Evolutionary conservation across 129 eudicot species (phyloP).

Genomic region (Artemisia annua): DNA sequence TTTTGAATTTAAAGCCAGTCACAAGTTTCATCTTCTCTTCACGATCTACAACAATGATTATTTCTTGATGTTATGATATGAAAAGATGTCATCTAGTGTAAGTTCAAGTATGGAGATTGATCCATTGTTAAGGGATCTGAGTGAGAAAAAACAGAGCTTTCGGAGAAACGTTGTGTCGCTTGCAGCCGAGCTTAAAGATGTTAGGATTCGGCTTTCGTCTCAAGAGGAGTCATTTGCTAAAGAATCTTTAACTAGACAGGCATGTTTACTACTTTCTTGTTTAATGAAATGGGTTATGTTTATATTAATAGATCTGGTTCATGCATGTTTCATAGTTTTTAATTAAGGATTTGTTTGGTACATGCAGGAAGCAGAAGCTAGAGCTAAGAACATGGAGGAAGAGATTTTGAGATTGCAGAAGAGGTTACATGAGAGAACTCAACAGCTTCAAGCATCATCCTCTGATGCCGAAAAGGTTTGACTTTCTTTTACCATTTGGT

Average conservation of each 20-base stretch:
- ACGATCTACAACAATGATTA: slow-evolving; percentile 10
- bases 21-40: slow-evolving; percentile 27
- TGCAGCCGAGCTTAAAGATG: slow-evolving; percentile 94
- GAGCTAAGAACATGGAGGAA: slow-evolving; percentile 68
- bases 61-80: slow-evolving; percentile 13
- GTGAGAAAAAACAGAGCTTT: slow-evolving; percentile 78
- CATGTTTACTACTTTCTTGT: slow-evolving; percentile 24
- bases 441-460: slow-evolving; percentile 67
- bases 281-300: not conserved
- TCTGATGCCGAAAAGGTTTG: slow-evolving; percentile 71
- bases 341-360: no score
- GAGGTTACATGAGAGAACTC: slow-evolving; percentile 70
- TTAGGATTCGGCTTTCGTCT: slow-evolving; percentile 68
- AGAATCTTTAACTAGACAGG: slow-evolving; percentile 92
- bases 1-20: slow-evolving; percentile 24
- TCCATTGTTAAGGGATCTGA: slow-evolving; percentile 86
- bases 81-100: slow-evolving; percentile 15
- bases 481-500: not conserved
- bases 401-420: slow-evolving; percentile 65
- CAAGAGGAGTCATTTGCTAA: slow-evolving; percentile 62
- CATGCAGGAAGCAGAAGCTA: slow-evolving; percentile 79
- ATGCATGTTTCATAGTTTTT: not conserved
- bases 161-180: slow-evolving; percentile 79
- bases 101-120: slow-evolving; percentile 48
- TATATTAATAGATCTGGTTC: slow-evolving; percentile 13